Percentiles rank a stretch among this genome's conserved stretches.
Evolutionary conservation across 495 filamentous ascomycete genomes (phyloP).

Genomic region (Pseudevernia furfuracea): DNA sequence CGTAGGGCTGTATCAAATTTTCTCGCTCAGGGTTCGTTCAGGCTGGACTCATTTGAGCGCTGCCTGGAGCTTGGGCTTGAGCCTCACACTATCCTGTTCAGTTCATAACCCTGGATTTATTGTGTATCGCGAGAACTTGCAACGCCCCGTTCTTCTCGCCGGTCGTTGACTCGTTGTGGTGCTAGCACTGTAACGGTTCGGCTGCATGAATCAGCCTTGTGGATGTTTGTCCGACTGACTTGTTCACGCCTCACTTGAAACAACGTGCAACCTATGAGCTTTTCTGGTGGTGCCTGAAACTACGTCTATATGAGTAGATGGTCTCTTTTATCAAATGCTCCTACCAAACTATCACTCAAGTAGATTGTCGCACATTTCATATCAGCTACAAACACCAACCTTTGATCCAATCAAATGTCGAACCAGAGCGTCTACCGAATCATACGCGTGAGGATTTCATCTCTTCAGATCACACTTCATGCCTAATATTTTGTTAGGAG

Average conservation of each 20-base stretch:
- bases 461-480: conserved; percentile 28
- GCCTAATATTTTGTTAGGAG: conserved; percentile 48
- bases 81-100: background rate
- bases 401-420: conserved; percentile 47
- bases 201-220: conserved; percentile 1
- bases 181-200: background rate
- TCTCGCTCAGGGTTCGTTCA: background rate
- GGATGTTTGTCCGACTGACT: background rate
- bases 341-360: background rate
- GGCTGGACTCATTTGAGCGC: background rate
- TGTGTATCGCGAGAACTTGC: background rate
- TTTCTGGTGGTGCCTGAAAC: background rate
- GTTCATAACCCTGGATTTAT: background rate
- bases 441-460: conserved; percentile 53
- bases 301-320: background rate
- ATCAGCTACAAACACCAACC: conserved; percentile 7
- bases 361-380: conserved; percentile 7
- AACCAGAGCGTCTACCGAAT: conserved; percentile 82
- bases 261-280: background rate
- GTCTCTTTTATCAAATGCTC: background rate
- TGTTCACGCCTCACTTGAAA: conserved; percentile 5
- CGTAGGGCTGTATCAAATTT: background rate
- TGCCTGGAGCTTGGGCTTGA: conserved; percentile 3
- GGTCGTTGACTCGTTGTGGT: background rate
- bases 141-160: background rate